Evolutionary conservation across 495 filamentous ascomycete species (phyloP).

Genomic region (Oleoguttula mirabilis): DNA sequence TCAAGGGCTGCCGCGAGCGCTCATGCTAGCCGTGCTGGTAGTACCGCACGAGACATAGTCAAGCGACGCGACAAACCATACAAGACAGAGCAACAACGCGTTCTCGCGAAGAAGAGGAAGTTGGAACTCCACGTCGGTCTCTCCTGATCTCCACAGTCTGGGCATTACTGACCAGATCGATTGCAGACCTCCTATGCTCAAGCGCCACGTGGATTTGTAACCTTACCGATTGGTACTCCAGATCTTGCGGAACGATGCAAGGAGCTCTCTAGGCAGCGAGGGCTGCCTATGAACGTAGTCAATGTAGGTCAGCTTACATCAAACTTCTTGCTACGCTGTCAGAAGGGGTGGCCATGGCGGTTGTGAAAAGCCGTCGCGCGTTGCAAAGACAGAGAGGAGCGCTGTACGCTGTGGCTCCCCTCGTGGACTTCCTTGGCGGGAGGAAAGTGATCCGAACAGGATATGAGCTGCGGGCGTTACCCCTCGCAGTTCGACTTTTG

Average conservation of each 20-base stretch:
- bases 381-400: no score
- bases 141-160: neutral
- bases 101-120: slow-evolving; percentile 50
- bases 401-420: no score
- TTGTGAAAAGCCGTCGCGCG: no score
- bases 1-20: slow-evolving; percentile 7
- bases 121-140: slow-evolving; percentile 44
- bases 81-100: slow-evolving; percentile 46
- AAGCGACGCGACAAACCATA: slow-evolving; percentile 31
- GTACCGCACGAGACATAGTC: slow-evolving; percentile 28
- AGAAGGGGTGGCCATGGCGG: no score
- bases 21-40: slow-evolving; percentile 9
- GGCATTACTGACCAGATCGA: neutral
- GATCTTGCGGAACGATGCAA: slow-evolving; percentile 65
- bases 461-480: no score
- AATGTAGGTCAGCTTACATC: slow-evolving; percentile 44
- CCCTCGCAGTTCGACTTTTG: no score
- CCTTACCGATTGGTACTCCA: slow-evolving; percentile 72
- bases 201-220: slow-evolving; percentile 66
- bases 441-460: no score
- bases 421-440: no score
- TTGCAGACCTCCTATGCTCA: slow-evolving; percentile 22
- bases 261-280: slow-evolving; percentile 58
- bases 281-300: slow-evolving; percentile 61
- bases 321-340: slow-evolving; percentile 7